phyloP scores from a whole-genome alignment of 202 grass and related monocot genomes.

The Sporobolus alterniflorus region DNA sequence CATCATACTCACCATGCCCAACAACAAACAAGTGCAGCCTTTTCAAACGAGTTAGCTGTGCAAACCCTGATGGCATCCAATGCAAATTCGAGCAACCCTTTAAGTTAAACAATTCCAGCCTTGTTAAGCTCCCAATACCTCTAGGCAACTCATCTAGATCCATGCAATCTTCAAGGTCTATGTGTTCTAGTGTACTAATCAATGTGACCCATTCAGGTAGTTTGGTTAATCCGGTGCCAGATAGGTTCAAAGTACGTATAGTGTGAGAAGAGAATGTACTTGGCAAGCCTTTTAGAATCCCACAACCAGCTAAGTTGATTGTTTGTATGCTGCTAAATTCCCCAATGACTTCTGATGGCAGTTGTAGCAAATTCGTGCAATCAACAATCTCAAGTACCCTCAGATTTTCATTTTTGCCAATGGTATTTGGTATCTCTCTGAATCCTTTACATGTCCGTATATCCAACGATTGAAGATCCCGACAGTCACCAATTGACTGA shows the following conservation, averaged over 20 bases:
- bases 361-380: not conserved
- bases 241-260: not conserved
- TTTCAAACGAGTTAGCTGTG: not conserved
- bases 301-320: not conserved
- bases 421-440: not conserved
- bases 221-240: not conserved
- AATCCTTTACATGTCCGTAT: not conserved
- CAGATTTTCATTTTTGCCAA: not conserved
- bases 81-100: not conserved
- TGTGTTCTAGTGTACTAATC: not conserved
- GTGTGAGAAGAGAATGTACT: not conserved
- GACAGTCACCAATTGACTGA: not conserved
- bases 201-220: not conserved
- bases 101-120: not conserved
- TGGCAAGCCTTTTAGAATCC: not conserved
- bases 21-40: not conserved
- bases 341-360: not conserved
- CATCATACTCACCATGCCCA: not conserved
- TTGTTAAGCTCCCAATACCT: slow-evolving; percentile 11
- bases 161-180: not conserved
- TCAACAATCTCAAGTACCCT: not conserved
- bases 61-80: not conserved
- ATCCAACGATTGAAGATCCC: not conserved
- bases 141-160: not conserved
- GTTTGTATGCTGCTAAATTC: not conserved